Conservation (phyloP, 2,329 filamentous ascomycete species). For the Arthrobotrys iridis region DNA sequence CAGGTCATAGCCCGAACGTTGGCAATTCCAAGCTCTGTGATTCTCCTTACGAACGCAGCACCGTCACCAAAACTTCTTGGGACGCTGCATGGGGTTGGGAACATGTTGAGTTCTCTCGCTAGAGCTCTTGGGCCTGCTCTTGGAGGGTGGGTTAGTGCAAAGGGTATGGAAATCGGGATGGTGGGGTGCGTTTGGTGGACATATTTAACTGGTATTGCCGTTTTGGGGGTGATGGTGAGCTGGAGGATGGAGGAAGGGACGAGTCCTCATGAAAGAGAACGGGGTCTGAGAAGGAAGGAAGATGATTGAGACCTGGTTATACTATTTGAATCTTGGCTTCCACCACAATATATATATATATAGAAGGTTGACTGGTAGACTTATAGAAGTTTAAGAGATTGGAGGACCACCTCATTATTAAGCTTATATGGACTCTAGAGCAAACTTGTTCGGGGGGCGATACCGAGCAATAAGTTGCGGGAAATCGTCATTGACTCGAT, state of each 20-base stretch:
- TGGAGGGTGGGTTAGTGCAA: constrained; percentile 66
- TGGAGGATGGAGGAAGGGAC: constrained; percentile 50
- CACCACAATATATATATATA: no score
- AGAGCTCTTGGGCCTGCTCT: constrained; percentile 67
- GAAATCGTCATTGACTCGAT: no score
- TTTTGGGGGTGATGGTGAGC: constrained; percentile 30
- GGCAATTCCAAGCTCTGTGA: constrained; percentile 69
- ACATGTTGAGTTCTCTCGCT: constrained; percentile 65
- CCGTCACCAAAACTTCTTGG: constrained; percentile 70
- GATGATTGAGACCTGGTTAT: constrained; percentile 29
- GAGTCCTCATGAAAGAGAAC: constrained; percentile 39
- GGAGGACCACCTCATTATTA: no score
- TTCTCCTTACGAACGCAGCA: constrained; percentile 71
- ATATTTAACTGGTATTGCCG: constrained; percentile 42
- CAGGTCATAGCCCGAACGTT: constrained; percentile 80
- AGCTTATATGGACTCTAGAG: no score
- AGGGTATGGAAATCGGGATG: constrained; percentile 64
- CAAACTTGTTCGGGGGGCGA: no score
- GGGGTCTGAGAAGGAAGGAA: constrained; percentile 24
- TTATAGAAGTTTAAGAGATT: no score
- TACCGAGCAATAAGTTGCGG: no score
- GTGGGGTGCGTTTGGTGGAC: constrained; percentile 61
- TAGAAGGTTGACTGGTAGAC: no score
- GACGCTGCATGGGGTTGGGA: constrained; percentile 68
- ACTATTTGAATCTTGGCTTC: background rate